Evolutionary conservation across 768 basidiomycete species (phyloP), one percentile per base, ranked within the genome.

Genomic region (Rhizopogon vesiculosus): DNA sequence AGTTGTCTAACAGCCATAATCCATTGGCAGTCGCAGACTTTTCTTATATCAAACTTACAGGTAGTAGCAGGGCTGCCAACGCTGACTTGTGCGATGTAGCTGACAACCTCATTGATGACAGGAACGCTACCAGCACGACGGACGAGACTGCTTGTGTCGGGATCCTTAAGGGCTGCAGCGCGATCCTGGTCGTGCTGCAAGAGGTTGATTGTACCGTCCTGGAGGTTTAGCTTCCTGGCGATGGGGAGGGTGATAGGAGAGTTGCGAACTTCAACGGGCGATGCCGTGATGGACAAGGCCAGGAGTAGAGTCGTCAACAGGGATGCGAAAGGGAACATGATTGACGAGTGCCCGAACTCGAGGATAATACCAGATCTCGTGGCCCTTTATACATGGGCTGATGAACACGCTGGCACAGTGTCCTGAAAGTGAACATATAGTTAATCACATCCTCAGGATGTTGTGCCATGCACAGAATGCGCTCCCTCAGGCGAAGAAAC

Each of bases 31-130:
- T 8, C 4, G 22, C 31, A 49, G 35, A 22, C 9, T n/a, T 39
- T 15, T 44, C 42, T 35, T 3, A 16, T 22, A 28, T 42, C 41
- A 16, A 19, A 57, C 76, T 61, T 60, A 81, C 83, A 85, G 25
- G 60, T 67, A 5, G 81, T 84, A 16, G 79, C 66, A 1, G 83
- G 84, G 58, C 62, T 77, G 48, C 85, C 85, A 31, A 86, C 75
- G 9, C 76, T 78, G 28, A 84, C 72, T n/a, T 71, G 60, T 2
- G 80, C 71, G 49, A 69, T 41, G 49, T 60, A 64, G 16, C 66
- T 62, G 39, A 76, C 68, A 18, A 64, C 71, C 52, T 74, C 69
- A 59, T 79, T 78, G 57, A 76, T 74, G 29, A 78, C 74, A 22
- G 76, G 64, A 19, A 74, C 68, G 50, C 67, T 71, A 49, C 62